A percentile compares a stretch with the other conserved stretches of the same genome.
These are phyloP conservation scores for Dichotomocladium elegans DNA, from an alignment of 371 early-diverging fungal genomes.

Conservation along the genomic window DNA sequence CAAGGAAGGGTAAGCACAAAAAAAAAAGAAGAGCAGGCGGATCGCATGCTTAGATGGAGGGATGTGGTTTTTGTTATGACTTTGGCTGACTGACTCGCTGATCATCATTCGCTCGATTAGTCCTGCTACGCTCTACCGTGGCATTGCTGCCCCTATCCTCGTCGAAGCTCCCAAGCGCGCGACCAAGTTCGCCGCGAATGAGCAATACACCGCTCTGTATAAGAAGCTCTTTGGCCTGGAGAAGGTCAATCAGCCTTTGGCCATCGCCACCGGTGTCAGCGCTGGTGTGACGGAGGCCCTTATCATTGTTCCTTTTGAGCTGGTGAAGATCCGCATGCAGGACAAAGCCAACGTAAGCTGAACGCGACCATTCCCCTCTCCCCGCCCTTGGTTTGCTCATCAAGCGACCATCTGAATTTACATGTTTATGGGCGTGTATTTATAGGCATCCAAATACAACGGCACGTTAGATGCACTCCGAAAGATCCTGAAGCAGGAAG, in stretches of 20 bases:
- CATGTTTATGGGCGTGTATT: not conserved
- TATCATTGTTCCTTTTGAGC: conserved; percentile 89
- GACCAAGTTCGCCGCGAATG: conserved; percentile 95
- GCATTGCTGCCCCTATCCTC: conserved; percentile 94
- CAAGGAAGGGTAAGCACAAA: conserved; percentile 75
- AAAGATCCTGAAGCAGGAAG: conserved; percentile 76
- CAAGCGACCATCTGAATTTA: not conserved
- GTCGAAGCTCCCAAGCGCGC: conserved; percentile 98
- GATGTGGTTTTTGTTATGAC: too few relatives aligned
- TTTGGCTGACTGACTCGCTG: too few relatives aligned
- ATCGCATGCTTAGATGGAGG: too few relatives aligned
- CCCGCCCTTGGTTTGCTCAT: too few relatives aligned
- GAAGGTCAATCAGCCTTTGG: conserved; percentile 70
- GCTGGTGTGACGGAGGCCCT: conserved; percentile 94
- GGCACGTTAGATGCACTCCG: conserved; percentile 69
- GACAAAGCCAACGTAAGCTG: conserved; percentile 68
- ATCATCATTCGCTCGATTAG: too few relatives aligned
- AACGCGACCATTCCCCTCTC: too few relatives aligned
- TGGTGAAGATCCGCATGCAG: conserved; percentile 94
- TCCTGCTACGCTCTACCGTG: conserved; percentile 82
- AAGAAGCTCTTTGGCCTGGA: conserved; percentile 66
- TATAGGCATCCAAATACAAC: conserved; percentile 74
- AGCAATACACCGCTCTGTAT: conserved; percentile 76
- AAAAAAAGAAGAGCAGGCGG: too few relatives aligned
- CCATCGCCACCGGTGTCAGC: conserved; percentile 88